Percentiles rank a stretch among this genome's conserved stretches.
Conservation (phyloP, 129 eudicot species). For the Lonicera japonica region DNA sequence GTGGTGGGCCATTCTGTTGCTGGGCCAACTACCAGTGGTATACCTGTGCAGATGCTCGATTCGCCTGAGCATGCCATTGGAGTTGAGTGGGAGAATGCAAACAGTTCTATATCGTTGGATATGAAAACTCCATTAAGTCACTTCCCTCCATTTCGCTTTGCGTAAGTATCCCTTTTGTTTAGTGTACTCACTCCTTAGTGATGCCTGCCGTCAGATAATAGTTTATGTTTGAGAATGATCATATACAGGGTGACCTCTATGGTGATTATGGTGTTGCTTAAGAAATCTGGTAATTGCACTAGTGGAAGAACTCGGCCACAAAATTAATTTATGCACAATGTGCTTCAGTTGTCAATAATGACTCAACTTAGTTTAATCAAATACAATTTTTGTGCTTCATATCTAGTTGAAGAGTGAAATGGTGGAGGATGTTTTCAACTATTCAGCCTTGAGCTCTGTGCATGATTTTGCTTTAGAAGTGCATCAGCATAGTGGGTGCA, state of each 20-base stretch:
- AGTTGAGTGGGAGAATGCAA: slow-evolving; percentile 76
- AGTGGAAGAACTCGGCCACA: neutral
- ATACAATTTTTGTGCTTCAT: neutral
- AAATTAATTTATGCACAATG: neutral
- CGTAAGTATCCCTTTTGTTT: slow-evolving; percentile 51
- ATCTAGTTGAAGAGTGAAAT: too few relatives aligned
- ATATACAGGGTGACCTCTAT: neutral
- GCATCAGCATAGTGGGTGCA: too few relatives aligned
- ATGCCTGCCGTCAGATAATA: neutral
- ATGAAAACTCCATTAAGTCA: slow-evolving; percentile 91
- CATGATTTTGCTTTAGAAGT: too few relatives aligned
- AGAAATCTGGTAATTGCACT: neutral
- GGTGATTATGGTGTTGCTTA: neutral
- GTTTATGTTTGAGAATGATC: neutral
- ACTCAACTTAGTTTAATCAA: neutral
- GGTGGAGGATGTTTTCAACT: too few relatives aligned
- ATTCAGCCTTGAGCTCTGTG: too few relatives aligned
- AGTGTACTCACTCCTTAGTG: neutral
- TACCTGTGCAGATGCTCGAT: slow-evolving; percentile 66
- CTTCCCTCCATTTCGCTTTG: slow-evolving; percentile 95
- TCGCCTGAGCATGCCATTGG: slow-evolving; percentile 54
- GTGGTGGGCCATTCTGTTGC: slow-evolving; percentile 43
- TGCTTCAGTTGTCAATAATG: neutral
- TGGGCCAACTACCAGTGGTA: slow-evolving; percentile 46
- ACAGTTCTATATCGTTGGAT: slow-evolving; percentile 74